These are phyloP conservation scores for Begonia fuchsioides DNA, from an alignment of 306 rosid species.

Conservation along the genomic window DNA sequence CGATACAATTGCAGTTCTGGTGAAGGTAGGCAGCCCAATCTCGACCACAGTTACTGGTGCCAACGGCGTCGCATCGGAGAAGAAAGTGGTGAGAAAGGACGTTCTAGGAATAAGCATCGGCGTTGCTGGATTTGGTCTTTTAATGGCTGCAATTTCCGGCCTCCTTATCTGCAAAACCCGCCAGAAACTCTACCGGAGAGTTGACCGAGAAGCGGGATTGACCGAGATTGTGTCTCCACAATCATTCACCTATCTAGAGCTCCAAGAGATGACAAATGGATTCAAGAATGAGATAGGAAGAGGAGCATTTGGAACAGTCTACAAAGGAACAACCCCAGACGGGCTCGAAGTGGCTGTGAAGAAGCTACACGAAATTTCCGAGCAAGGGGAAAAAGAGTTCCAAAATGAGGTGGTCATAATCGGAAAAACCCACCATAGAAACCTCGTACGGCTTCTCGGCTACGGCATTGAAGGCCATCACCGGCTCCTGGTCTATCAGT, in stretches of 20 bases:
- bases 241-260: slow-evolving; percentile 6
- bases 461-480: slow-evolving; percentile 7
- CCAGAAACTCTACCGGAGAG: background rate
- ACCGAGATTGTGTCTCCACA: background rate
- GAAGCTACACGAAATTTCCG: slow-evolving; percentile 4
- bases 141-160: no score
- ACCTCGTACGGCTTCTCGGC: slow-evolving; percentile 13
- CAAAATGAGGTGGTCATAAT: slow-evolving; percentile 12
- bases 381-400: slow-evolving; percentile 15
- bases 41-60: background rate
- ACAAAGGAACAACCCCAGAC: slow-evolving; percentile 5
- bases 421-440: slow-evolving; percentile 17
- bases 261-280: slow-evolving; percentile 10
- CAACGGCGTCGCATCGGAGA: no score
- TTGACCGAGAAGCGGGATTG: background rate
- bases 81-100: background rate
- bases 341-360: slow-evolving; percentile 13
- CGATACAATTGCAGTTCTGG: background rate
- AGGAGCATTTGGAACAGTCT: slow-evolving; percentile 15
- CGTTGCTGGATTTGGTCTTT: background rate
- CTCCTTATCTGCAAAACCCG: background rate
- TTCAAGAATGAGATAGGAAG: slow-evolving; percentile 17
- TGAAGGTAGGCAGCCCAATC: slow-evolving; percentile 7
- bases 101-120: background rate
- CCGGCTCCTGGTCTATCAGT: slow-evolving; percentile 14